A percentile compares a stretch with the other conserved stretches of the same genome.
These are phyloP conservation scores for Eragrostis curvula DNA, from an alignment of 176 grass and related monocot species.

Conservation along the genomic window DNA sequence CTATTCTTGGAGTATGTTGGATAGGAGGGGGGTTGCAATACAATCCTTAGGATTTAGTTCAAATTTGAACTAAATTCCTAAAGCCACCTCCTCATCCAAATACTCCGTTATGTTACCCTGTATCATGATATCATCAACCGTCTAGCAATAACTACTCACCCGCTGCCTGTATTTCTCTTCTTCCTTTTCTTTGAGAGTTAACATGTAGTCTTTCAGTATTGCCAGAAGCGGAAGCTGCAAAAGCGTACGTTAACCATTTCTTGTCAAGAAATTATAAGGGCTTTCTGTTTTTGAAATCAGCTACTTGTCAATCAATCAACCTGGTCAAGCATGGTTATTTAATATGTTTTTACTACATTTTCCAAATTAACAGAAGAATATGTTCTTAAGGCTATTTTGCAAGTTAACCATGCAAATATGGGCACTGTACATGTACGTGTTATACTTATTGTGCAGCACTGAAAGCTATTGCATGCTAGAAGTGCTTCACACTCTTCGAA, in stretches of 20 bases:
- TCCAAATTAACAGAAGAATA: constrained; percentile 4
- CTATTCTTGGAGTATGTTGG: constrained; percentile 14
- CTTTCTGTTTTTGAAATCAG: constrained; percentile 31
- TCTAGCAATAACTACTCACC: constrained; percentile 58
- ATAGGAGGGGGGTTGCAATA: not conserved
- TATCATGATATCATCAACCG: not conserved
- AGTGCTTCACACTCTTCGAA: not conserved
- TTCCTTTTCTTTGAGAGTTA: constrained; percentile 78
- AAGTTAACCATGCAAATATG: constrained; percentile 23
- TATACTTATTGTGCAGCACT: constrained; percentile 13
- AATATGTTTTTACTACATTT: not conserved
- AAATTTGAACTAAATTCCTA: constrained; percentile 3
- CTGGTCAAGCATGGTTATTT: constrained; percentile 1
- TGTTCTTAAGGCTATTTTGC: constrained; percentile 14
- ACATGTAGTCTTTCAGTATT: constrained; percentile 86
- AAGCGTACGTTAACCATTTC: constrained; percentile 34
- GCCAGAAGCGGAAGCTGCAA: constrained; percentile 86
- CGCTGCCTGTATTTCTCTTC: constrained; percentile 85
- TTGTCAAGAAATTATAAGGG: constrained; percentile 16
- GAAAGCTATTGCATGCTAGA: not conserved
- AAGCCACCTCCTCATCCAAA: not conserved
- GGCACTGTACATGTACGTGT: not conserved
- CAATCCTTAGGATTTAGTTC: constrained; percentile 16
- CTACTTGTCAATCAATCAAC: constrained; percentile 19
- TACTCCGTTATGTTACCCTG: constrained; percentile 5